Evolutionary conservation across 768 basidiomycete genomes (phyloP), one percentile per base, ranked within the genome.

Genomic region (Omphalotus guepiniiformis): DNA sequence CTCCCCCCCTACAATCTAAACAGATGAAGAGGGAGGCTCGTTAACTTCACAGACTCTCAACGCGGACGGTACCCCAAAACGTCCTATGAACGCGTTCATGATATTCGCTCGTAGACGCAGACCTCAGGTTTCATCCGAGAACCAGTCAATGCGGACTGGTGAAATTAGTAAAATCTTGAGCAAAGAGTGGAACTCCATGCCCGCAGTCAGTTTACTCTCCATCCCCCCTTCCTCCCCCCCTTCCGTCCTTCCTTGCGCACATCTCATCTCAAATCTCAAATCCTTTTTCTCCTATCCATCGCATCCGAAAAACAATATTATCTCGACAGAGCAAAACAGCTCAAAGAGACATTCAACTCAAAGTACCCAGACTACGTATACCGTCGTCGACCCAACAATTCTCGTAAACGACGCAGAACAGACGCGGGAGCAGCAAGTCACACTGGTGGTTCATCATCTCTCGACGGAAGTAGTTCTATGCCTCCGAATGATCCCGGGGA

Each of bases 71-170:
- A 91, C 88, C 39, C 89, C 89, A 21, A 91, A 91, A 62, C 82
- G 89, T 11, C 89, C 89, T 27, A 92, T 93, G 89, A 93, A 93
- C 63, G 89, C 89, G 18, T 93, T 93, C 71, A 92, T 93, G 89
- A 92, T 93, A 50, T 93, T 91, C 57, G 89, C 90, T 51, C 79
- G 89, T 19, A 76, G 83, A 43, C 76, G 89, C 48, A 72, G 89
- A 35, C 89, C 89, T 15, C 86, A 93, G 63, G 87, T 93, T 27
- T 82, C 86, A 6, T 80, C 86, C n/a, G 85, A 86, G 53, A 87
- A 93, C 61, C 88, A 90, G 62, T 79, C 87, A 37, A 85, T 93
- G 87, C 83, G 90, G 32, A 93, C 90, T 0, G 90, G 90, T 13
- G 90, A 93, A 58, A 89, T 93, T 45, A 87, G 84, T 71, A 93